Evolutionary conservation across 2,329 filamentous ascomycete genomes (phyloP), one percentile per base, ranked within the genome.

Genomic region (Penicillium decumbens): DNA sequence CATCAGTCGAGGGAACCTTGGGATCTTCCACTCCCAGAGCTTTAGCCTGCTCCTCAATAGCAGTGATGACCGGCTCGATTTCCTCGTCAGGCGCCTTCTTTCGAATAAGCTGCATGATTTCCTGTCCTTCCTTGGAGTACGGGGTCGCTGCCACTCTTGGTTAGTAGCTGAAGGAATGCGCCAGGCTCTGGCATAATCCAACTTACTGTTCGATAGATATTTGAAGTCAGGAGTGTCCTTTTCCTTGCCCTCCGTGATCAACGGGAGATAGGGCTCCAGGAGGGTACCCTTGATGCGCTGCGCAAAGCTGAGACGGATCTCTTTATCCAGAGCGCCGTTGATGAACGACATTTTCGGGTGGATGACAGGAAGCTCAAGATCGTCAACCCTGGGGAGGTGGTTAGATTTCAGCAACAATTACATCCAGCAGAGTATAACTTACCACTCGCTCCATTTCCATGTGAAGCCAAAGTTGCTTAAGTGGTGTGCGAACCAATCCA

Each of bases 371-470:
- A 95, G 79, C 38, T 83, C 79, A 13, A 95, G 83, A 66, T 97
- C 90, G 13, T 91, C 89, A 41, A 88, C 80, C 81, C 81, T 84
- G 41, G 33, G 33, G 30, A 32, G 41, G 28, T 29, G 5, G 45
- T 69, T 43, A 64, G 62, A 38, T 43, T 33, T 23, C 25, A 24
- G 29, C 37, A 27, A 25, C 24, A 27, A 27, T 6, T 4, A 15
- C 7, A 7, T 15, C 27, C 23, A 27, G 7, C 0, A 27, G 13
- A 4, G 10, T 7, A 15, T 2, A 15, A 72, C 77, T 61, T 70
- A 82, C 93, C 93, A 98, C 73, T 98, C 93, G 13, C 87, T 85
- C 93, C 93, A 98, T 72, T 97, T 97, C 93, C 93, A 98, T 8
- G 93, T 93, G 68, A 97, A 98, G 45, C 95, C 93, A 67, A 98